These are phyloP conservation scores for Candida tropicalis DNA, from an alignment of 1,139 yeast genomes.

Conservation along the genomic window DNA sequence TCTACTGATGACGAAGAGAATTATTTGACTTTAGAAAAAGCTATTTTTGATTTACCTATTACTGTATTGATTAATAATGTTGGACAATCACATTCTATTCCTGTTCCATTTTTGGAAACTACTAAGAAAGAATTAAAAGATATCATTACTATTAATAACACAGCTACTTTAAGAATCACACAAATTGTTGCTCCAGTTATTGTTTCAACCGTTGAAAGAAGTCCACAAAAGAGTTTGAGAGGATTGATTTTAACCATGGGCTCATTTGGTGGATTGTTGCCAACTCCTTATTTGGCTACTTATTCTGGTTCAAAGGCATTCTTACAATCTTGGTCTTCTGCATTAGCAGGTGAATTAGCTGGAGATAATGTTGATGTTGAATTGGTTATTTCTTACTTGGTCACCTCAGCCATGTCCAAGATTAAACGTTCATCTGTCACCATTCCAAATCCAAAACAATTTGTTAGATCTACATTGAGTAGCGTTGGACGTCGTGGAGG, in stretches of 20 bases:
- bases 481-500: constrained; percentile 85
- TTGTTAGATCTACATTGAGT: constrained; percentile 69
- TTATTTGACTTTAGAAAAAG: constrained; percentile 46
- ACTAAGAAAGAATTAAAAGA: constrained; percentile 68
- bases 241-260: constrained; percentile 95
- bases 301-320: constrained; percentile 97
- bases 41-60: constrained; percentile 57
- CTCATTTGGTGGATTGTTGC: constrained; percentile 91
- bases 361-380: constrained; percentile 79
- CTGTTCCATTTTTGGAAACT: constrained; percentile 90
- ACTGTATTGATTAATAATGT: constrained; percentile 87
- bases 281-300: constrained; percentile 89
- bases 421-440: constrained; percentile 71
- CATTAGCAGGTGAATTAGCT: constrained; percentile 84
- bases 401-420: constrained; percentile 95
- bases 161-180: constrained; percentile 83
- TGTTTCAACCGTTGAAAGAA: constrained; percentile 48
- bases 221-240: constrained; percentile 35
- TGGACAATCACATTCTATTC: constrained; percentile 92
- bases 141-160: constrained; percentile 83
- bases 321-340: constrained; percentile 88
- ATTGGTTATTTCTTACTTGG: constrained; percentile 84
- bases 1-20: constrained; percentile 56
- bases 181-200: constrained; percentile 73
- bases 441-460: constrained; percentile 81